Evolutionary conservation across 2,329 filamentous ascomycete genomes (phyloP).

Genomic region (Alternaria angustiovoidea): DNA sequence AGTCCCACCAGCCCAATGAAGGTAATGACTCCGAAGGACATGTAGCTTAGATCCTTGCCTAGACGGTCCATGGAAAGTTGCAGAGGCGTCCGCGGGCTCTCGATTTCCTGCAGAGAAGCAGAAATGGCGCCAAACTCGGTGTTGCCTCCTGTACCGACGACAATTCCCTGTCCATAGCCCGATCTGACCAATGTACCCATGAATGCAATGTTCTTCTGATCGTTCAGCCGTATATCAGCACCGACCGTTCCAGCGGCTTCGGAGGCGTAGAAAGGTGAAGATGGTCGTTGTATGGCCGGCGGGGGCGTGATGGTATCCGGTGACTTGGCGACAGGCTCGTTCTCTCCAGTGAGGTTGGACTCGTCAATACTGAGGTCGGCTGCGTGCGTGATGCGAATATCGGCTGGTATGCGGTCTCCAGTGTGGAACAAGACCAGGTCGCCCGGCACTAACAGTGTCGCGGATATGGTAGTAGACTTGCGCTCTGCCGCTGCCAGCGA

Average conservation of each 20-base stretch:
- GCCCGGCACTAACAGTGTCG: slow-evolving; percentile 85
- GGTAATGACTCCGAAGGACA: slow-evolving; percentile 93
- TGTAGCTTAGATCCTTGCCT: slow-evolving; percentile 93
- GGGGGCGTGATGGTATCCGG: slow-evolving; percentile 65
- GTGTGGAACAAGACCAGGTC: slow-evolving; percentile 95
- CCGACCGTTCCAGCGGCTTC: slow-evolving; percentile 67
- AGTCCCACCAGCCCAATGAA: slow-evolving; percentile 92
- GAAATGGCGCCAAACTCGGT: slow-evolving; percentile 98
- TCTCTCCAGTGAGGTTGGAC: slow-evolving; percentile 96
- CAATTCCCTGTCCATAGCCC: slow-evolving; percentile 92
- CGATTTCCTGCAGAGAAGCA: slow-evolving; percentile 90
- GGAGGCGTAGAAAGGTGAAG: slow-evolving; percentile 66
- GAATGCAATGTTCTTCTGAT: slow-evolving; percentile 91
- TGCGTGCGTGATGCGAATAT: slow-evolving; percentile 91
- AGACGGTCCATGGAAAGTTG: slow-evolving; percentile 98
- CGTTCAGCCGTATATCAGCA: slow-evolving; percentile 73
- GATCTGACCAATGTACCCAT: slow-evolving; percentile 98
- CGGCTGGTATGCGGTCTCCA: slow-evolving; percentile 93
- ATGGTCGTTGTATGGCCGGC: slow-evolving; percentile 53
- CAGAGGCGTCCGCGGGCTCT: slow-evolving; percentile 91
- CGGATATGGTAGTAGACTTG: slow-evolving; percentile 83
- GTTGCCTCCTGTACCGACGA: slow-evolving; percentile 92
- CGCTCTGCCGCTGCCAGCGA: slow-evolving; percentile 73
- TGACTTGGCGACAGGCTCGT: slow-evolving; percentile 85
- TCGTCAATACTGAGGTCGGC: slow-evolving; percentile 93